Evolutionary conservation across 805 yeast species (phyloP), one percentile per base, ranked within the genome.

Genomic region (Candida fluviatilis): DNA sequence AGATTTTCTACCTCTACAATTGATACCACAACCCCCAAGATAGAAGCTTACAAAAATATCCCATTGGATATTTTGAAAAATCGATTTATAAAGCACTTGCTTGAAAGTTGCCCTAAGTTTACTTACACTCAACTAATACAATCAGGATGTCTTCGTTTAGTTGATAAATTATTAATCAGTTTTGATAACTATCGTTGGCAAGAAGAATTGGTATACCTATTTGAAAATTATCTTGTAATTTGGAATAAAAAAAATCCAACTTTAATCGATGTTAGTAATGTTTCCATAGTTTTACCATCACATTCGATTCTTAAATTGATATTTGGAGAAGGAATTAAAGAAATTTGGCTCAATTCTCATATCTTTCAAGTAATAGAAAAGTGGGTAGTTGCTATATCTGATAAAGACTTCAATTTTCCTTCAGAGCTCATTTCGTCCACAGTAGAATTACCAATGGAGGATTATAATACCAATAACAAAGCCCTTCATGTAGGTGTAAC

Each of bases 381-480:
- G 41, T 69, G 74, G 74, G 71, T 60, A 3, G 64, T 65, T 16
- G 71, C 67, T 2, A 45, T 64, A 8, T 61, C 69, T 2, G 74
- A 69, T 39, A 39, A 42, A 6, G 39, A 38, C 21, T 55, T 58
- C 38, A 29, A 37, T 3, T 60, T 69, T 28, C 74, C 74, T 0
- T 43, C 49, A 3, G 66, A 62, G 16, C 45, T 64, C 14, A 37
- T 68, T 10, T 61, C 73, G 0, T 62, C 70, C 1, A 64, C 71
- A 1, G 48, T 62, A 3, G 32, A 33, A 23, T 23, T 33, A 23
- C 4, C 12, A 5, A 31, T 17, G 10, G 24, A n/a, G n/a, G n/a
- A n/a, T n/a, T n/a, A 31, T 21, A 21, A 21, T 21, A 6, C 24
- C 24, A 10, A 6, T 7, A 26, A 12, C 29, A 26, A 26, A n/a